Conservation (phyloP, 352 stramenopile species). For the Globisporangium echinulatum region DNA sequence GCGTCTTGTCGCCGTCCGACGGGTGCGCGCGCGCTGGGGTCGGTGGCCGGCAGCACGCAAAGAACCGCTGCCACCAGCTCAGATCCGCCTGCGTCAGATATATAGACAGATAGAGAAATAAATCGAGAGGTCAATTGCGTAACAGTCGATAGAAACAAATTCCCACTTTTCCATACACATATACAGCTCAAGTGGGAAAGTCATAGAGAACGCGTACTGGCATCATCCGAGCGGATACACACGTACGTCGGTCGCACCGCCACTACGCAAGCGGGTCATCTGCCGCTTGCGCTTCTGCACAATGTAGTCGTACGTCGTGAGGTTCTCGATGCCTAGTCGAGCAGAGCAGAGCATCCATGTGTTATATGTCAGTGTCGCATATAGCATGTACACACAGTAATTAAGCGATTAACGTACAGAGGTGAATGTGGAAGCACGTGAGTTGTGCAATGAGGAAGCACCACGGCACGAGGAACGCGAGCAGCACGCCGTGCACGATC, state of each 20-base stretch:
- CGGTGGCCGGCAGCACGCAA: conserved; percentile 27
- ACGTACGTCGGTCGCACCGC: conserved; percentile 55
- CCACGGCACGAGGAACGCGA: conserved; percentile 64
- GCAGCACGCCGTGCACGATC: conserved; percentile 55
- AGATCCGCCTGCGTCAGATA: conserved; percentile 14
- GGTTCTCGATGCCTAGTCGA: conserved; percentile 56
- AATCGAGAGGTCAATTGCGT: conserved; percentile 5
- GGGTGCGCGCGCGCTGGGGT: conserved; percentile 13
- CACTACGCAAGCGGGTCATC: conserved; percentile 39
- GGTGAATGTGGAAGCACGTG: conserved; percentile 75
- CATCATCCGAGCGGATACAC: conserved; percentile 43
- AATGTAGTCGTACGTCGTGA: conserved; percentile 88
- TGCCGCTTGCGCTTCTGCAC: conserved; percentile 76
- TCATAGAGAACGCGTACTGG: not conserved
- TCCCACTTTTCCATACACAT: too few species aligned
- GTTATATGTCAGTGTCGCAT: not conserved
- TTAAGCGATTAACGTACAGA: conserved; percentile 40
- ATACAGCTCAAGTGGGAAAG: too few species aligned
- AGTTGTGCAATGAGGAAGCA: conserved; percentile 77
- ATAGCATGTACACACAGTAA: not conserved
- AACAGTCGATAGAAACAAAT: not conserved
- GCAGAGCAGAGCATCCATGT: too few species aligned
- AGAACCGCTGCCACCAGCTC: conserved; percentile 31
- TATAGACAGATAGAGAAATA: conserved; percentile 5
- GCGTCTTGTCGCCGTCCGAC: conserved; percentile 31